phyloP scores from a whole-genome alignment of 1,284 basidiomycete species.

The Leccinum fallax region DNA sequence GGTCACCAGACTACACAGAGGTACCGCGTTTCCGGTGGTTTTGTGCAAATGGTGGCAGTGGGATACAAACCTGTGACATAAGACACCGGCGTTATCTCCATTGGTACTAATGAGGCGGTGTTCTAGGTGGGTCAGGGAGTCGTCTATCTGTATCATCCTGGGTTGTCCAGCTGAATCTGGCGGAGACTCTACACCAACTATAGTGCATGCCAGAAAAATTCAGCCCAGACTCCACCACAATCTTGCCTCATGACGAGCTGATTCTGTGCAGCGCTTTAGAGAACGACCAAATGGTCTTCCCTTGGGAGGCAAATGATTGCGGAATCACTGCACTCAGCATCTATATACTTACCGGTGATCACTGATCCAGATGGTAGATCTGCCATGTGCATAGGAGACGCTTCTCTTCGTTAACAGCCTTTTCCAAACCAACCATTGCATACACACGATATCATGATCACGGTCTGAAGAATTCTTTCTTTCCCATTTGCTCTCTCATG shows the following conservation, averaged over 20 bases:
- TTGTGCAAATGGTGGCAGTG: background rate
- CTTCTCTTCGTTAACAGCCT: background rate
- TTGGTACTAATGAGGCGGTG: background rate
- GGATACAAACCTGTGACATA: background rate
- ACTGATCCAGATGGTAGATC: background rate
- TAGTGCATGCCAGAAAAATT: background rate
- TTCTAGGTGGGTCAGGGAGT: background rate
- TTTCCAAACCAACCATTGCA: background rate
- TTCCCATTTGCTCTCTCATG: background rate
- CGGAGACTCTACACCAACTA: background rate
- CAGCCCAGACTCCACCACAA: too few relatives aligned
- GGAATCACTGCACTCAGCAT: background rate
- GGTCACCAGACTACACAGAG: too few relatives aligned
- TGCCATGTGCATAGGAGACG: background rate
- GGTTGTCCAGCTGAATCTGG: background rate
- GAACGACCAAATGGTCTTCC: background rate
- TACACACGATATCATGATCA: background rate
- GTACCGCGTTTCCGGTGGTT: background rate
- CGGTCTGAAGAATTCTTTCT: background rate
- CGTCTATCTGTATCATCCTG: background rate
- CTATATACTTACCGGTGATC: background rate
- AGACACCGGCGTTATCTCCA: background rate
- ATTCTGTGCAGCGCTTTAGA: background rate
- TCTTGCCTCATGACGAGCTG: background rate
- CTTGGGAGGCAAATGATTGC: background rate